phyloP scores from a whole-genome alignment of 345 rosid genomes.

The Corchorus olitorius region DNA sequence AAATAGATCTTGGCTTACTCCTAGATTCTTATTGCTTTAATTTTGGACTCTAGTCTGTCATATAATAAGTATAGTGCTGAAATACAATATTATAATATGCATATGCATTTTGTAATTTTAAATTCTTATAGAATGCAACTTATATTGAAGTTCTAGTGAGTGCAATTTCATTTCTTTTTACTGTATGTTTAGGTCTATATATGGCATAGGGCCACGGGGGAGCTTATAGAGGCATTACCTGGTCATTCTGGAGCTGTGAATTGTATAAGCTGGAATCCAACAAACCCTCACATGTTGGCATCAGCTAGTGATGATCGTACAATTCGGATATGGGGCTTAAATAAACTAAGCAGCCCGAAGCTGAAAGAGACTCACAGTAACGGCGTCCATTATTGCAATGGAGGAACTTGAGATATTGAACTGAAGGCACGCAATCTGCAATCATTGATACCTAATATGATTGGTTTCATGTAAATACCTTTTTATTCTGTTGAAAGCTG shows the following conservation, averaged over 20 bases:
- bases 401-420: constrained; percentile 33
- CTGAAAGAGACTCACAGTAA: constrained; percentile 38
- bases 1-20: neutral
- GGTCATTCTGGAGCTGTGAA: constrained; percentile 75
- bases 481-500: constrained; percentile 29
- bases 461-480: constrained; percentile 54
- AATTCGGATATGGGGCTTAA: constrained; percentile 67
- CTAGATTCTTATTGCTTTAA: neutral
- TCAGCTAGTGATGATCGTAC: constrained; percentile 75
- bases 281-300: constrained; percentile 70
- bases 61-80: neutral
- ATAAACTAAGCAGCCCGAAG: constrained; percentile 28
- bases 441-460: constrained; percentile 29
- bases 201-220: constrained; percentile 58
- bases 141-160: neutral
- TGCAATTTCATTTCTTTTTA: neutral
- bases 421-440: constrained; percentile 4
- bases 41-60: neutral
- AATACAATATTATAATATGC: neutral
- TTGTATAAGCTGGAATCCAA: constrained; percentile 80
- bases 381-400: constrained; percentile 48
- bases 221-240: constrained; percentile 49
- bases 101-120: neutral
- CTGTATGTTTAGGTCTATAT: constrained; percentile 53
- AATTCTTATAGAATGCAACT: neutral